These are phyloP conservation scores for Aureobasidium lini DNA, from an alignment of 2,329 filamentous ascomycete species.

Conservation along the genomic window DNA sequence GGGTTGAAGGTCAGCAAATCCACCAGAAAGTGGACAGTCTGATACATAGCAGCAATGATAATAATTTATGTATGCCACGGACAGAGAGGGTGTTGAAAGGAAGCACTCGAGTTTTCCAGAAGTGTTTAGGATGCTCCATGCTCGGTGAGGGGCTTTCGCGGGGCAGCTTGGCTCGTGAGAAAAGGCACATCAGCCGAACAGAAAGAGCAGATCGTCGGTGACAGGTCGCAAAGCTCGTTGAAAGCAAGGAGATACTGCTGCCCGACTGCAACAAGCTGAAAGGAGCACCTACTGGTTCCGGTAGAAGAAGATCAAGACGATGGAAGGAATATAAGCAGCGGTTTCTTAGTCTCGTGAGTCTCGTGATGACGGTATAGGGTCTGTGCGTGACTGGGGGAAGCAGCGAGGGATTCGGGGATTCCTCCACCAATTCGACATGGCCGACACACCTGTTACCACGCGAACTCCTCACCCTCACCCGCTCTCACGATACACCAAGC, in stretches of 20 bases:
- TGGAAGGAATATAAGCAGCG: neutral
- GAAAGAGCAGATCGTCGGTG: neutral
- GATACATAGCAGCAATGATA: too few species aligned
- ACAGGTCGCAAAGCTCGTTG: neutral
- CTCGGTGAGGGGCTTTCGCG: neutral
- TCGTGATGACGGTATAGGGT: constrained; percentile 8
- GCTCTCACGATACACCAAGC: neutral
- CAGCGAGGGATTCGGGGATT: neutral
- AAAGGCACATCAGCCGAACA: neutral
- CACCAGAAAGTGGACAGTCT: too few species aligned
- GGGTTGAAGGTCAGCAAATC: too few species aligned
- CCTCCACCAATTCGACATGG: neutral
- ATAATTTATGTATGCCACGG: neutral
- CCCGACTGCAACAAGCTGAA: neutral
- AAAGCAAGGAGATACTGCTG: neutral
- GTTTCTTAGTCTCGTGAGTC: neutral
- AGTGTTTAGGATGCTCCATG: neutral
- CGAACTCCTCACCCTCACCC: neutral
- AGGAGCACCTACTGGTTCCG: neutral
- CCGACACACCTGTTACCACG: neutral
- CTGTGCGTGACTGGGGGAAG: neutral
- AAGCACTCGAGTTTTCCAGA: neutral
- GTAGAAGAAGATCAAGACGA: neutral
- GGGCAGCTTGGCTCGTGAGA: neutral
- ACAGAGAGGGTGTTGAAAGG: neutral